Evolutionary conservation across 2,329 filamentous ascomycete species (phyloP).

Genomic region (Aspergillus nomiae): DNA sequence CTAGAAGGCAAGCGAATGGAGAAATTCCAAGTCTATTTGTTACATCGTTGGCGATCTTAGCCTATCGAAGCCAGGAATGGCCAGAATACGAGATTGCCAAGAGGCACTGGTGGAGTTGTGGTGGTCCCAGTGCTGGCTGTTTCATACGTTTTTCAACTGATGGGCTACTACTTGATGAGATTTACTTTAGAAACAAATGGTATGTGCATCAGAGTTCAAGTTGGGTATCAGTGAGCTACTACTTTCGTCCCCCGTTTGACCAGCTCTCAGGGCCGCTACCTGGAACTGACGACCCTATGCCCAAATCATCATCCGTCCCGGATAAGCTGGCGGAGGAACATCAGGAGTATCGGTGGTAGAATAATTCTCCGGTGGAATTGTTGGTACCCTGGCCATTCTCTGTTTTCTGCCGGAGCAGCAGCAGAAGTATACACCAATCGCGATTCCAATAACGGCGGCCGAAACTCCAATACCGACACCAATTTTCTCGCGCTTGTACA

Average conservation of each 20-base stretch:
- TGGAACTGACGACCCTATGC: neutral
- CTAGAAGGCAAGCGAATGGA: neutral
- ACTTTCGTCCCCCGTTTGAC: neutral
- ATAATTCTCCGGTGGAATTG: neutral
- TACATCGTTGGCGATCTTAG: neutral
- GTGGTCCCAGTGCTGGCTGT: too few relatives aligned
- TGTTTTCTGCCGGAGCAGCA: neutral
- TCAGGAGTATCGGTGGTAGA: neutral
- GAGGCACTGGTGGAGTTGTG: neutral
- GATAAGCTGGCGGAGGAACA: neutral
- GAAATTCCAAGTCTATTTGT: neutral
- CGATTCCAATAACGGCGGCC: neutral
- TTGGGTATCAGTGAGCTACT: neutral
- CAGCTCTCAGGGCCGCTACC: neutral
- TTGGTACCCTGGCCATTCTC: neutral
- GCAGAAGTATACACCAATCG: neutral
- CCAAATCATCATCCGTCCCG: neutral
- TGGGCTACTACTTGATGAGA: neutral
- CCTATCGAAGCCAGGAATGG: too few relatives aligned
- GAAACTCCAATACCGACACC: slow-evolving; percentile 11
- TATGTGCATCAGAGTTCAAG: neutral
- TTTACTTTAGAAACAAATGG: neutral
- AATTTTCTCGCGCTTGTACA: slow-evolving; percentile 13
- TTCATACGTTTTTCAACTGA: neutral
- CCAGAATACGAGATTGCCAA: neutral